These are phyloP conservation scores for Amanita rimosa DNA, from an alignment of 768 basidiomycete species.

Conservation along the genomic window DNA sequence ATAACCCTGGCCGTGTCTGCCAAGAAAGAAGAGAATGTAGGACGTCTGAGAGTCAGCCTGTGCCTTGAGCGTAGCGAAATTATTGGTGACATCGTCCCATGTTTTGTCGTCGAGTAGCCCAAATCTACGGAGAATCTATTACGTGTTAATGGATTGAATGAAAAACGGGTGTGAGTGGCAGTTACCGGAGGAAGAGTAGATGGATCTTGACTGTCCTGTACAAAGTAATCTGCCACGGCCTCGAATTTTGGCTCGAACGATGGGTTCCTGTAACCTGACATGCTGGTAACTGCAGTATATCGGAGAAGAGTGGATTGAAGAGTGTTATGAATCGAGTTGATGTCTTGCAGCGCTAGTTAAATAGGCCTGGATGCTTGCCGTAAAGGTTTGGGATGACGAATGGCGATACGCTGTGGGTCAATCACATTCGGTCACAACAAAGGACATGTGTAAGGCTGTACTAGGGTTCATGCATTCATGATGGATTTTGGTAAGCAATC, in stretches of 20 bases:
- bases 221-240: not conserved
- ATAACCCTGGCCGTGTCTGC: conserved; percentile 63
- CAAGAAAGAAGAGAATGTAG: conserved; percentile 58
- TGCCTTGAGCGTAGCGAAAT: conserved; percentile 35
- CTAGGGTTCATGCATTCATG: no score
- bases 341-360: no score
- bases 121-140: conserved; percentile 43
- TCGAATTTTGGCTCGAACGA: not conserved
- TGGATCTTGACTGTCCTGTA: not conserved
- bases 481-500: no score
- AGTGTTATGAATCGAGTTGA: no score
- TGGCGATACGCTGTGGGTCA: no score
- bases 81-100: conserved; percentile 34
- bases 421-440: no score
- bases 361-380: no score
- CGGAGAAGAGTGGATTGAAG: no score
- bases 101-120: conserved; percentile 44
- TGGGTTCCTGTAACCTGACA: no score
- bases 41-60: conserved; percentile 22
- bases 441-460: no score
- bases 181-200: conserved; percentile 4
- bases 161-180: not conserved
- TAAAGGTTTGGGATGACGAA: no score
- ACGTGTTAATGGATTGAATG: not conserved
- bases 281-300: no score